Evolutionary conservation across 257 asterid species (phyloP), one percentile per base, ranked within the genome.

Genomic region (Nicotiana tomentosiformis): DNA sequence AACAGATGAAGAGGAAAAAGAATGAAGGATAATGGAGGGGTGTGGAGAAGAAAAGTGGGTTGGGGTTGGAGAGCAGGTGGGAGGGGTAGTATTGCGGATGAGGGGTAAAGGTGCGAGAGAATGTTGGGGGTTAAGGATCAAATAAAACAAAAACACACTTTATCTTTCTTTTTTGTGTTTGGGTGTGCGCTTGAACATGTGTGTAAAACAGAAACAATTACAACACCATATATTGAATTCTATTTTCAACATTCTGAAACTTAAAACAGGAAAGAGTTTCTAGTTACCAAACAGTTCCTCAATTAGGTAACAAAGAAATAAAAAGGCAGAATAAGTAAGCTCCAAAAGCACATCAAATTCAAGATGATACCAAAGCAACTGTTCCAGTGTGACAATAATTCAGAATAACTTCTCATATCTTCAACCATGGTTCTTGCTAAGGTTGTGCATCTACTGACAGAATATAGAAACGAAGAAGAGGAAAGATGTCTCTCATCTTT

Each of bases 91-190:
- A 74, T 23, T 46, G 78, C 12, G 7, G 78, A 46, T 20, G 58
- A 11, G 78, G 20, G 2, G 14, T 43, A 72, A 72, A 46, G 78
- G 39, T 46, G 58, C 30, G n/a, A 49, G 58, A 15, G 17, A 43
- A 70, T 43, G 39, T 49, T 1, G 39, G 23, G n/a, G 23, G 35
- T 11, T 46, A 55, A 10, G 79, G 62, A 74, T 23, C 61, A 74
- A 15, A 49, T 74, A 46, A 74, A 72, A 20, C 39, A 74, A 5
- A 72, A n/a, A 72, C 35, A 39, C 2, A 1, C 33, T 46, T 23
- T 46, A 11, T 72, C 79, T 74, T 74, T 74, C 39, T 74, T 74
- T n/a, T 49, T 49, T 49, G 39, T 74, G 62, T 74, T 49, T 74
- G 15, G 14, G 78, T 20, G 39, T 32, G 6, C 17, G 20, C 61